Conservation (phyloP, 805 yeast species). For the Metschnikowia noctiluminum region DNA sequence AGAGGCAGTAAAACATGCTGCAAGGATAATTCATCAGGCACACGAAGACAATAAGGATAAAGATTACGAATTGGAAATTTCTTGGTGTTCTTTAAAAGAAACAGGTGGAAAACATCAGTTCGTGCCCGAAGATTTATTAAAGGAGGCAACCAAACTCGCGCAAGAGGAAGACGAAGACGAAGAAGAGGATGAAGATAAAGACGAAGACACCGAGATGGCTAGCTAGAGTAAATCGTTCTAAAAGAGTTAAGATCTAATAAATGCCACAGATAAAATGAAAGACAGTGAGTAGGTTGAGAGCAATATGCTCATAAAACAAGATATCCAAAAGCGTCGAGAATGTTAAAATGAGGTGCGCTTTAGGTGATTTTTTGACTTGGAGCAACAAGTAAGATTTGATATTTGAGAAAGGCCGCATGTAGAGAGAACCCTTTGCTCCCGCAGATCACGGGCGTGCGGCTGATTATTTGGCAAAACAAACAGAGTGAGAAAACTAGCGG, state of each 20-base stretch:
- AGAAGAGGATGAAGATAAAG: constrained; percentile 52
- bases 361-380: too few species aligned
- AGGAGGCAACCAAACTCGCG: constrained; percentile 82
- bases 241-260: too few species aligned
- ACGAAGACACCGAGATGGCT: constrained; percentile 27
- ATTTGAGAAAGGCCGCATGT: too few species aligned
- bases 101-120: constrained; percentile 78
- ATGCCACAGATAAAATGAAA: too few species aligned
- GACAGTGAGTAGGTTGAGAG: too few species aligned
- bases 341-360: too few species aligned
- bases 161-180: constrained; percentile 80
- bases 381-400: too few species aligned
- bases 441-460: neutral
- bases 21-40: constrained; percentile 86
- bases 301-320: too few species aligned
- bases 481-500: too few species aligned
- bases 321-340: too few species aligned
- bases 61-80: constrained; percentile 90
- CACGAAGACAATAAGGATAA: constrained; percentile 98
- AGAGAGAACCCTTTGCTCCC: neutral
- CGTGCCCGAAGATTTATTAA: constrained; percentile 74
- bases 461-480: constrained; percentile 1
- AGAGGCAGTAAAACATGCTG: constrained; percentile 92
- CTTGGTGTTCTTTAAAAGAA: constrained; percentile 78
- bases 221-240: too few species aligned